Conservation (phyloP, 257 asterid species). For the Solanum ahanhuiri region DNA sequence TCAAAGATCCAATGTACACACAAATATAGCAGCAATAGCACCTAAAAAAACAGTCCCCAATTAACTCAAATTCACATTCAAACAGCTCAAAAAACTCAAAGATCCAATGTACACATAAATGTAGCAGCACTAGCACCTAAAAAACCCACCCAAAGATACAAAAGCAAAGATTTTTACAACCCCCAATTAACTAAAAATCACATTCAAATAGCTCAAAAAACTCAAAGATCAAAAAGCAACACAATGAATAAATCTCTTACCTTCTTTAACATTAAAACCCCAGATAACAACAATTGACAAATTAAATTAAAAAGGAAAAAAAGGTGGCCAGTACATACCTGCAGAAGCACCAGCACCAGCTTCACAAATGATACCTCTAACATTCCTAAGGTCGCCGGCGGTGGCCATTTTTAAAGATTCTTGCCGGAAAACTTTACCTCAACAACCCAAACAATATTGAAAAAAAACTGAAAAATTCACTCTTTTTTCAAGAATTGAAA, state of each 20-base stretch:
- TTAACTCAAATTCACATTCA: background rate
- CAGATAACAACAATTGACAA: conserved; percentile 28
- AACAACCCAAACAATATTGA: background rate
- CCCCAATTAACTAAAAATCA: background rate
- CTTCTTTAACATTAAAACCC: background rate
- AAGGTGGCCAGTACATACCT: conserved; percentile 22
- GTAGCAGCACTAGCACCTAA: conserved; percentile 95
- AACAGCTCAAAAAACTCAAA: background rate
- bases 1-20: conserved; percentile 53
- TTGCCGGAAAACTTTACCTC: background rate
- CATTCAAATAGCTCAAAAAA: background rate
- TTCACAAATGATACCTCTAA: conserved; percentile 44
- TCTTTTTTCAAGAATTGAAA: background rate
- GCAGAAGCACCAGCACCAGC: conserved; percentile 97
- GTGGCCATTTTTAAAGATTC: background rate
- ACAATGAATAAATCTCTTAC: conserved; percentile 5
- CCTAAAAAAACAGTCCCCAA: conserved; percentile 24
- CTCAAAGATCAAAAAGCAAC: background rate
- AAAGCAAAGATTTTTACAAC: background rate
- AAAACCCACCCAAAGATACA: background rate
- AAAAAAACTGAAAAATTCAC: background rate
- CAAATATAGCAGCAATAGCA: conserved; percentile 85
- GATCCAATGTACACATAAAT: conserved; percentile 71
- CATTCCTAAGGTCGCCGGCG: conserved; percentile 31
- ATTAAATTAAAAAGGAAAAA: background rate